These are phyloP conservation scores for Biscutella laevigata DNA, from an alignment of 441 rosid species.

Conservation along the genomic window DNA sequence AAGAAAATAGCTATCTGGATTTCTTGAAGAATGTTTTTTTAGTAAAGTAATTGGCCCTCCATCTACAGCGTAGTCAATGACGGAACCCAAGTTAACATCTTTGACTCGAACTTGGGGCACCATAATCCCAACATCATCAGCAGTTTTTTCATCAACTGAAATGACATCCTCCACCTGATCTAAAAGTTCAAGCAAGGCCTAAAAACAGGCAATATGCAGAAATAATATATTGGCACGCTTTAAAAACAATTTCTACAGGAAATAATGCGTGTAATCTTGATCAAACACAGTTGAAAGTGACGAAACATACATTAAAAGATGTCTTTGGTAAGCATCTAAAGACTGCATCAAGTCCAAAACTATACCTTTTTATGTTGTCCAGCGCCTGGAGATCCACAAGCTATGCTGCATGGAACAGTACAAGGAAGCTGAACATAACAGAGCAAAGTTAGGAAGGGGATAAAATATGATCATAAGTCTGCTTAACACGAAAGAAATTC, in stretches of 20 bases:
- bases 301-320: neutral
- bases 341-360: slow-evolving; percentile 4
- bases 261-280: slow-evolving; percentile 2
- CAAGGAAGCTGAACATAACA: slow-evolving; percentile 21
- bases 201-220: slow-evolving; percentile 14
- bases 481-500: slow-evolving; percentile 12
- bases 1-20: slow-evolving; percentile 47
- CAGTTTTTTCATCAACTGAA: slow-evolving; percentile 52
- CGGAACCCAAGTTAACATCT: slow-evolving; percentile 24
- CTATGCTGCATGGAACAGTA: slow-evolving; percentile 33
- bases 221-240: neutral
- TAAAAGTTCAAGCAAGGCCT: slow-evolving; percentile 88
- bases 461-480: slow-evolving; percentile 4
- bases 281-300: slow-evolving; percentile 5
- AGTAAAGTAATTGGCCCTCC: slow-evolving; percentile 24
- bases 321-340: slow-evolving; percentile 2
- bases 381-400: slow-evolving; percentile 35
- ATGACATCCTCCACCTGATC: slow-evolving; percentile 96
- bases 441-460: slow-evolving; percentile 9
- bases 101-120: slow-evolving; percentile 34
- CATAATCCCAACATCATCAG: slow-evolving; percentile 28
- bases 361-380: slow-evolving; percentile 81
- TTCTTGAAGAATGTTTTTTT: slow-evolving; percentile 24
- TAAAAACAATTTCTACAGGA: neutral
- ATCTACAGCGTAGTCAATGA: slow-evolving; percentile 19